Evolutionary conservation across 192 early-diverging fungal genomes (phyloP).

Genomic region (Umbelopsis vinacea): DNA sequence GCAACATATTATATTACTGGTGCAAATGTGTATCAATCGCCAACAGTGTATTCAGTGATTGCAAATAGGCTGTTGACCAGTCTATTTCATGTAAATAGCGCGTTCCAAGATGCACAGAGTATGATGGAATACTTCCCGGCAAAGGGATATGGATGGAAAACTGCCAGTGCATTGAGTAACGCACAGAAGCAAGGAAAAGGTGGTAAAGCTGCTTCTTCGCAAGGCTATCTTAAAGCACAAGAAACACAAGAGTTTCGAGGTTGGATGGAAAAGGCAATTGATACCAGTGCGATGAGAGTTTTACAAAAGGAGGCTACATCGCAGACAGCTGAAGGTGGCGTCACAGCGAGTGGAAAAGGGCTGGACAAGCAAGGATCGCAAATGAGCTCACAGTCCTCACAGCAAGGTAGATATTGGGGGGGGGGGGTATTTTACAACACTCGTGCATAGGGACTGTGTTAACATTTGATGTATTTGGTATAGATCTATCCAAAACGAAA

Average conservation of each 20-base stretch:
- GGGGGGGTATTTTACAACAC: neutral
- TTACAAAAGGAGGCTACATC: slow-evolving; percentile 22
- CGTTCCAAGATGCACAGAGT: slow-evolving; percentile 57
- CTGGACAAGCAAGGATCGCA: slow-evolving; percentile 15
- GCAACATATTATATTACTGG: slow-evolving; percentile 73
- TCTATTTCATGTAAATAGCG: slow-evolving; percentile 54
- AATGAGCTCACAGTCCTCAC: neutral
- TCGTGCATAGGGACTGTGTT: neutral
- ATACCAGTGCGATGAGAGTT: slow-evolving; percentile 31
- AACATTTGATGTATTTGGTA: neutral
- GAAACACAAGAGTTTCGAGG: slow-evolving; percentile 36
- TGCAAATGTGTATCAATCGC: slow-evolving; percentile 76
- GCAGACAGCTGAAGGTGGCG: slow-evolving; percentile 20
- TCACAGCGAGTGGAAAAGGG: neutral
- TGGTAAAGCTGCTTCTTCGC: neutral
- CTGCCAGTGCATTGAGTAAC: neutral
- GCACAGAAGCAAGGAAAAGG: neutral
- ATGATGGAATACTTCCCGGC: slow-evolving; percentile 62
- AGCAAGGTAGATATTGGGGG: slow-evolving; percentile 17
- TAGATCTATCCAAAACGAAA: slow-evolving; percentile 28
- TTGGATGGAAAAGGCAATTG: slow-evolving; percentile 40
- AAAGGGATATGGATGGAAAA: slow-evolving; percentile 63
- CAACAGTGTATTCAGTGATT: slow-evolving; percentile 70
- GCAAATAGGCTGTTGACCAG: slow-evolving; percentile 65
- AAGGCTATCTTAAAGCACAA: slow-evolving; percentile 26